Percentiles rank a stretch among this genome's conserved stretches.
These are phyloP conservation scores for Solanum chilense DNA, from an alignment of 257 asterid genomes.

Conservation along the genomic window DNA sequence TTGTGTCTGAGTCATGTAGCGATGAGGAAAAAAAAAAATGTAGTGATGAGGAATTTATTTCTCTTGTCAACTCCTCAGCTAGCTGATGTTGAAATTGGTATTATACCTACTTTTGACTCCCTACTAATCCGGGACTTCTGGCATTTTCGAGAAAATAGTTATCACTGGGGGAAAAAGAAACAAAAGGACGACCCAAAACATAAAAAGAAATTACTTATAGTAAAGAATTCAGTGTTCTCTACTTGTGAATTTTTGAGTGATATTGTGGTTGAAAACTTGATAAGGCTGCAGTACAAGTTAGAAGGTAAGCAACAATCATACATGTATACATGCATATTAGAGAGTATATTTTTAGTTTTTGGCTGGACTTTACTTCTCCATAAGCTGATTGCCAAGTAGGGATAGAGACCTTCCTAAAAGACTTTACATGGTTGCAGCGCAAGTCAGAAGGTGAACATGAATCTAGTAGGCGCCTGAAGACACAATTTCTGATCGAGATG, in stretches of 20 bases:
- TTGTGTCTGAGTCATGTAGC: neutral
- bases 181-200: neutral
- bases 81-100: neutral
- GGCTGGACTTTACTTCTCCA: neutral
- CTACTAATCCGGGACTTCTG: neutral
- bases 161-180: neutral
- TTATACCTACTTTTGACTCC: neutral
- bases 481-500: constrained; percentile 98
- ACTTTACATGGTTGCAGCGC: constrained; percentile 53
- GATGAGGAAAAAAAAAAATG: neutral
- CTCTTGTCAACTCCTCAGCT: neutral
- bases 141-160: neutral
- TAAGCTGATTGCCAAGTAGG: neutral
- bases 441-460: constrained; percentile 99
- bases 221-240: neutral
- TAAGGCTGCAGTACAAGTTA: neutral
- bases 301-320: neutral
- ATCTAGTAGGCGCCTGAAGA: constrained; percentile 95
- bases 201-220: neutral
- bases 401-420: neutral
- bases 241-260: neutral
- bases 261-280: neutral
- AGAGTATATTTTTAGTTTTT: neutral
- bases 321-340: neutral
- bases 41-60: neutral